Conservation (phyloP, 1,139 yeast species). For the Blastobotrys ciferrii region DNA sequence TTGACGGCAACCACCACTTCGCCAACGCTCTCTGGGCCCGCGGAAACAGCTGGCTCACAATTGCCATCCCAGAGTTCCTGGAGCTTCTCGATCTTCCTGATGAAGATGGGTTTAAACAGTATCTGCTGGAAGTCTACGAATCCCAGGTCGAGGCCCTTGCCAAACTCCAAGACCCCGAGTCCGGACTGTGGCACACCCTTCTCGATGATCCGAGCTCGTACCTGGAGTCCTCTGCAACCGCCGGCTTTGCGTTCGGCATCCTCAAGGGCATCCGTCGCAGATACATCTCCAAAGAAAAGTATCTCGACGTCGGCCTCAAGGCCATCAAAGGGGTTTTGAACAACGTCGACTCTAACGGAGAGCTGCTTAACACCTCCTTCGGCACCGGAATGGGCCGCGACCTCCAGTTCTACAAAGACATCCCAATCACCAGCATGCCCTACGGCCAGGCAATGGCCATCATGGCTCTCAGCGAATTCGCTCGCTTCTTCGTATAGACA, state of each 20-base stretch:
- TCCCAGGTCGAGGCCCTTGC: slow-evolving; percentile 35
- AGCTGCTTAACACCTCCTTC: slow-evolving; percentile 38
- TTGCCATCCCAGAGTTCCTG: slow-evolving; percentile 40
- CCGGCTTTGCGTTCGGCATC: slow-evolving; percentile 42
- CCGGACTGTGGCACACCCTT: slow-evolving; percentile 40
- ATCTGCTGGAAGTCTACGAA: slow-evolving; percentile 34
- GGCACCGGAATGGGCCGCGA: slow-evolving; percentile 40
- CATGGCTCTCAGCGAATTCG: slow-evolving; percentile 38
- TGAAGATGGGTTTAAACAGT: slow-evolving; percentile 33
- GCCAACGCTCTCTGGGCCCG: slow-evolving; percentile 42
- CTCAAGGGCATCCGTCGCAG: slow-evolving; percentile 35
- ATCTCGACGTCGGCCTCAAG: slow-evolving; percentile 29
- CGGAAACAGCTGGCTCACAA: slow-evolving; percentile 42
- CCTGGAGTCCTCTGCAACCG: slow-evolving; percentile 39
- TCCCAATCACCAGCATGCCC: slow-evolving; percentile 40
- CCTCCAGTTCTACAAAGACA: slow-evolving; percentile 38
- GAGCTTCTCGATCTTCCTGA: slow-evolving; percentile 35
- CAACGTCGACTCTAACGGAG: slow-evolving; percentile 36
- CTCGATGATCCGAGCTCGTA: slow-evolving; percentile 37
- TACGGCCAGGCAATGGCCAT: slow-evolving; percentile 43
- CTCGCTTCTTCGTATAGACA: slow-evolving; percentile 16
- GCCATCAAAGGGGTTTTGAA: slow-evolving; percentile 37
- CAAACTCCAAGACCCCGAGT: slow-evolving; percentile 30
- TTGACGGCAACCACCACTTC: slow-evolving; percentile 38
- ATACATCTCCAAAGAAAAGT: slow-evolving; percentile 29